These are phyloP conservation scores for Epichloe sibirici DNA, from an alignment of 2,329 filamentous ascomycete genomes.

Conservation along the genomic window DNA sequence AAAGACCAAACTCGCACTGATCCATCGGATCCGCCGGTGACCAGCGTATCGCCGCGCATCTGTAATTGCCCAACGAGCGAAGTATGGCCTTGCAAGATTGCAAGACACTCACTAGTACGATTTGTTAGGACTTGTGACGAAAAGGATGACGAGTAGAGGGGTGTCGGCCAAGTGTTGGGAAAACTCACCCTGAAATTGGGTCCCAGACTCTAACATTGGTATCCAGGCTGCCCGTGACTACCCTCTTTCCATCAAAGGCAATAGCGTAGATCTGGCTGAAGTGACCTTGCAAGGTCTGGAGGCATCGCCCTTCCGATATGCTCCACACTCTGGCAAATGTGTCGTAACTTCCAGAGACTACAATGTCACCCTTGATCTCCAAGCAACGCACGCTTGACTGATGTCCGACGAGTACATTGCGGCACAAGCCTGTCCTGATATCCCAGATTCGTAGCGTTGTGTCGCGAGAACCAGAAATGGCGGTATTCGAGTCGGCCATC, in stretches of 20 bases:
- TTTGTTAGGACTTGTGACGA: neutral
- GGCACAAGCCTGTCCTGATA: slow-evolving; percentile 74
- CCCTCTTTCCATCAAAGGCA: slow-evolving; percentile 85
- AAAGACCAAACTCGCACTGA: slow-evolving; percentile 95
- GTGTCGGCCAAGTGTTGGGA: neutral
- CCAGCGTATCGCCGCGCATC: slow-evolving; percentile 86
- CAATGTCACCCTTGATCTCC: slow-evolving; percentile 89
- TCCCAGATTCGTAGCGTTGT: slow-evolving; percentile 95
- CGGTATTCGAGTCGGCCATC: slow-evolving; percentile 89
- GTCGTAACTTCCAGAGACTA: slow-evolving; percentile 97
- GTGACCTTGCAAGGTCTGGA: slow-evolving; percentile 82
- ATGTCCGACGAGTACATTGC: slow-evolving; percentile 85
- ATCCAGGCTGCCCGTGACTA: slow-evolving; percentile 91
- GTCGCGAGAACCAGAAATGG: slow-evolving; percentile 91
- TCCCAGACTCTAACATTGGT: slow-evolving; percentile 98
- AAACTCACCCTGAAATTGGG: slow-evolving; percentile 63
- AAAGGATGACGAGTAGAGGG: neutral
- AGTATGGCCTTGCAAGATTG: slow-evolving; percentile 91
- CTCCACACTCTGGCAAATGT: slow-evolving; percentile 96
- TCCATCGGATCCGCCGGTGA: slow-evolving; percentile 91
- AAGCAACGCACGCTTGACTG: slow-evolving; percentile 91
- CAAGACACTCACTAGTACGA: slow-evolving; percentile 55
- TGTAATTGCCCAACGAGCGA: slow-evolving; percentile 93
- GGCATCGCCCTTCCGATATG: slow-evolving; percentile 85
- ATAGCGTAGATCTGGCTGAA: slow-evolving; percentile 99